phyloP scores from a whole-genome alignment of 768 basidiomycete species.

The Podaxis sp. region DNA sequence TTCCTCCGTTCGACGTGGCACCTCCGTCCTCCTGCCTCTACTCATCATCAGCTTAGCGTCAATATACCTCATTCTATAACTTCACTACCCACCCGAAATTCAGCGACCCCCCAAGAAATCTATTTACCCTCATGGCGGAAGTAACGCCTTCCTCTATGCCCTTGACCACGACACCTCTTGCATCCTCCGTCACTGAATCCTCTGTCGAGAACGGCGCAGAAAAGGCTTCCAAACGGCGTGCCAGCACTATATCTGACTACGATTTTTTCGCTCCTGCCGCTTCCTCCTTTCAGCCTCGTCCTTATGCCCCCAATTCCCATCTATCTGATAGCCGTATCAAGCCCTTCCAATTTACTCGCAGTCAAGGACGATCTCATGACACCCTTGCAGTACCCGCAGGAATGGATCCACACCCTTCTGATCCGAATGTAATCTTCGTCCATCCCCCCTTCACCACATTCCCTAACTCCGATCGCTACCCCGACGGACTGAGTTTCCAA shows the following conservation, averaged over 20 bases:
- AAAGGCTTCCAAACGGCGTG: constrained; percentile 44
- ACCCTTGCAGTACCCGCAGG: constrained; percentile 46
- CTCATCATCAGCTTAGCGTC: constrained; percentile 8
- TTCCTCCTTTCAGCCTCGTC: constrained; percentile 63
- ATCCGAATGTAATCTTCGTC: constrained; percentile 67
- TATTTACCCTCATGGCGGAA: constrained; percentile 13
- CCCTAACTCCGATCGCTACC: constrained; percentile 57
- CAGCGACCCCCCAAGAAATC: constrained; percentile 1
- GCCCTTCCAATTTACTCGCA: constrained; percentile 28
- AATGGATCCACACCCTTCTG: constrained; percentile 70
- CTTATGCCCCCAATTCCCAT: constrained; percentile 48
- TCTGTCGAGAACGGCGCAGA: constrained; percentile 26
- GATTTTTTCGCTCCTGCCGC: constrained; percentile 65
- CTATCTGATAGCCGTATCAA: constrained; percentile 25
- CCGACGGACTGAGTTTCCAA: constrained; percentile 70
- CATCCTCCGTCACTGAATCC: constrained; percentile 27
- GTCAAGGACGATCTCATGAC: constrained; percentile 35
- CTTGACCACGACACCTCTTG: constrained; percentile 21
- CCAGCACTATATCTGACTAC: constrained; percentile 45
- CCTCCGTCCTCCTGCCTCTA: constrained; percentile 11
- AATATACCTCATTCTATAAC: not conserved
- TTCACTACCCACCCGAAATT: not conserved
- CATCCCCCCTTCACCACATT: constrained; percentile 73
- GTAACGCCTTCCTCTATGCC: constrained; percentile 13
- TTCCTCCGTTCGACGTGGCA: constrained; percentile 8